phyloP scores from a whole-genome alignment of 495 filamentous ascomycete genomes.

The Aspergillus egyptiacus region DNA sequence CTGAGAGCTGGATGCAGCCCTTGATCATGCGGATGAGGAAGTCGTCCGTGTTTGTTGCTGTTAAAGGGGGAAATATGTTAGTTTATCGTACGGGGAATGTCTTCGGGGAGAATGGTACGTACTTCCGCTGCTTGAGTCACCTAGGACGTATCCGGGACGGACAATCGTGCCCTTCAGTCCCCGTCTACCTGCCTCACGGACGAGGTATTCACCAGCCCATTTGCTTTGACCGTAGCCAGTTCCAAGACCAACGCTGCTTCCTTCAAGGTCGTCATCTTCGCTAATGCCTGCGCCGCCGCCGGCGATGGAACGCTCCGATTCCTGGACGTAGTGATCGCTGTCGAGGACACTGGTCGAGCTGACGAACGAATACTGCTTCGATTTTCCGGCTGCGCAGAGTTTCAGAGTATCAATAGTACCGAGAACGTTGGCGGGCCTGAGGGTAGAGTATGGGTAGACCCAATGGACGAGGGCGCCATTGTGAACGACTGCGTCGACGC shows the following conservation, averaged over 20 bases:
- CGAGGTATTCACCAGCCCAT: slow-evolving; percentile 75
- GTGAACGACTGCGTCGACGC: slow-evolving; percentile 78
- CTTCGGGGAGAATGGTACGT: slow-evolving; percentile 5
- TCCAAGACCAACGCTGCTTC: slow-evolving; percentile 57
- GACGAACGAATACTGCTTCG: slow-evolving; percentile 79
- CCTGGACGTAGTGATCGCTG: slow-evolving; percentile 67
- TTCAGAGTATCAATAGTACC: slow-evolving; percentile 71
- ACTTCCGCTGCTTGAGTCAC: slow-evolving; percentile 62
- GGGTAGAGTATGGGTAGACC: slow-evolving; percentile 72
- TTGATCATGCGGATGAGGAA: slow-evolving; percentile 88
- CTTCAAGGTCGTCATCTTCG: slow-evolving; percentile 61
- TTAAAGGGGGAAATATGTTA: neutral
- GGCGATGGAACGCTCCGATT: slow-evolving; percentile 55
- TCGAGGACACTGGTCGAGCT: slow-evolving; percentile 83
- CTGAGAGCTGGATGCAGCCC: slow-evolving; percentile 74
- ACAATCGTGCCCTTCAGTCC: slow-evolving; percentile 73
- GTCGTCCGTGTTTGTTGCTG: slow-evolving; percentile 76
- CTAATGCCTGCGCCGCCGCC: slow-evolving; percentile 49
- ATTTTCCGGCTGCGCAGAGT: slow-evolving; percentile 68
- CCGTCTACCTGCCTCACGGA: slow-evolving; percentile 69
- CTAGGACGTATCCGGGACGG: slow-evolving; percentile 81
- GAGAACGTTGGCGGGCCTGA: slow-evolving; percentile 73
- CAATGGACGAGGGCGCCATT: slow-evolving; percentile 88
- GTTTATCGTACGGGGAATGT: neutral
- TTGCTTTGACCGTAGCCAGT: slow-evolving; percentile 93